Evolutionary conservation across 805 yeast genomes (phyloP).

Genomic region (Suhomyces faveliae): DNA sequence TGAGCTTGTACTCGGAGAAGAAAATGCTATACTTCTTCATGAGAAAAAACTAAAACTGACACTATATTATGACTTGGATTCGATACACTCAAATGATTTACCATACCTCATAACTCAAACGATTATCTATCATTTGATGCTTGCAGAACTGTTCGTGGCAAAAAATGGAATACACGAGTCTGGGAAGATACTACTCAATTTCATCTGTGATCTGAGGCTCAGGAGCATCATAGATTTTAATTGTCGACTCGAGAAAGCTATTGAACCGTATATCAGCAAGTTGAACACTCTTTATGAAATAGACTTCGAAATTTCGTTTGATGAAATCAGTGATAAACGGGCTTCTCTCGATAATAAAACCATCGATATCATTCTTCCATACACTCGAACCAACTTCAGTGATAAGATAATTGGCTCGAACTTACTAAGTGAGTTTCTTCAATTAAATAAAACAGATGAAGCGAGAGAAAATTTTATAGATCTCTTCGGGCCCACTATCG

Average conservation of each 20-base stretch:
- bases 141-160: constrained; percentile 20
- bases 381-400: neutral
- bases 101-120: constrained; percentile 61
- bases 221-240: neutral
- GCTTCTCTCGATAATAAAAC: neutral
- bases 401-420: neutral
- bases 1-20: constrained; percentile 37
- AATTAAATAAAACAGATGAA: neutral
- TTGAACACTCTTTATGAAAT: neutral
- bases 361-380: neutral
- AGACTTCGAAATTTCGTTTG: neutral
- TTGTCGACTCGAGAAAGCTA: neutral
- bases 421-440: neutral
- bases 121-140: constrained; percentile 29
- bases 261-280: neutral
- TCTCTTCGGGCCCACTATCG: neutral
- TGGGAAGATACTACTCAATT: neutral
- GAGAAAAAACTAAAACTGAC: constrained; percentile 38
- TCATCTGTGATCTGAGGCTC: neutral
- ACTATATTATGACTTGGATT: constrained; percentile 40
- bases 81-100: constrained; percentile 55
- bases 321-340: neutral
- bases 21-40: constrained; percentile 46
- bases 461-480: neutral
- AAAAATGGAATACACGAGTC: neutral